Base-by-base conservation (phyloP, 2,329 filamentous ascomycete genomes). In the Orbilia quercus region DNA sequence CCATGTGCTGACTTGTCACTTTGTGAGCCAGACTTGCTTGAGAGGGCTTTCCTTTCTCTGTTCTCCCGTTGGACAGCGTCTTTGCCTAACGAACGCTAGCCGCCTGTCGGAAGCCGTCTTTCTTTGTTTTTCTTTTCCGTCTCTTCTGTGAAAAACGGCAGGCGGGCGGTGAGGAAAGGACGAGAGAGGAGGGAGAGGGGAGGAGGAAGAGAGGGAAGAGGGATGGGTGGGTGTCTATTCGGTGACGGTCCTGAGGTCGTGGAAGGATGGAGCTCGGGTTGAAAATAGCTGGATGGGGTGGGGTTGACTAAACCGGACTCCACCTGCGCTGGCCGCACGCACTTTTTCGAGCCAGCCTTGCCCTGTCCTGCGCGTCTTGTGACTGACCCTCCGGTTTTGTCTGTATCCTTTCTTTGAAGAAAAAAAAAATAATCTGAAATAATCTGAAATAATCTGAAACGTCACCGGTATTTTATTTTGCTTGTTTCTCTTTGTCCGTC, bases 1-100 rank as follows among this genome's bases (percentile, higher is more conserved):
- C 50, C 42, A n/a, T 3, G 40, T 50, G 62, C 31, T 65, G 62
- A 65, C 50, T 45, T 65, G 62, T 65, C 62, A 65, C 16, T n/a
- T 57, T 50, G 31, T n/a, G n/a, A n/a, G n/a, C n/a, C n/a, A n/a
- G n/a, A n/a, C n/a, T n/a, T n/a, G n/a, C n/a, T n/a, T n/a, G n/a
- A n/a, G n/a, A n/a, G n/a, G n/a, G n/a, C n/a, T n/a, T n/a, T n/a
- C n/a, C n/a, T n/a, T n/a, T n/a, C n/a, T n/a, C n/a, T n/a, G n/a
- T n/a, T 54, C 34, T 40, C 20, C 23, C 7, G 11, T 23, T 16
- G 25, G 20, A 55, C 40, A 65, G 62, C 62, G 62, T 18, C 62
- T 65, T 65, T 65, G 62, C 62, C 62, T 65, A 65, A 65, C 40
- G 45, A 57, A 65, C 51, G 9, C 23, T 25, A 57, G 47, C 31